phyloP scores from a whole-genome alignment of 495 filamentous ascomycete species.

The Podospora pseudocomata region DNA sequence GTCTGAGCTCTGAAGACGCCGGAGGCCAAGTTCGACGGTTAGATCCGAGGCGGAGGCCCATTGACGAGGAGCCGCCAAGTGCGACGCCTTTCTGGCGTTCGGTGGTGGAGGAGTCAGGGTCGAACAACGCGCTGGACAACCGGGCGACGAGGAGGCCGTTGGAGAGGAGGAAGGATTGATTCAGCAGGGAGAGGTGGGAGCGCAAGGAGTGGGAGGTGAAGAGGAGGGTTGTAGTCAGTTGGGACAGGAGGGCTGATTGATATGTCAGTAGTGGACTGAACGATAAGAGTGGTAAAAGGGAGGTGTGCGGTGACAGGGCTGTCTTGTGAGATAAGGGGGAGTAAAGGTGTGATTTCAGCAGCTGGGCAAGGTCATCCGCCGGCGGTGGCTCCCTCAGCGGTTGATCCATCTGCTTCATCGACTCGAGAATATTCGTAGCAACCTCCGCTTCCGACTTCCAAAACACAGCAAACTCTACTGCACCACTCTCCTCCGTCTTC shows the following conservation, averaged over 20 bases:
- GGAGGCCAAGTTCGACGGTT: conserved; percentile 76
- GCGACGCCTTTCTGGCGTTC: conserved; percentile 66
- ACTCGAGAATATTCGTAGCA: conserved; percentile 46
- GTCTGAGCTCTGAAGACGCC: conserved; percentile 82
- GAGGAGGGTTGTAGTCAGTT: conserved; percentile 70
- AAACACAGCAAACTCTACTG: conserved; percentile 41
- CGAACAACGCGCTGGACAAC: conserved; percentile 80
- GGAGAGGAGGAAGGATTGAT: conserved; percentile 75
- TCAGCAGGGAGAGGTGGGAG: conserved; percentile 73
- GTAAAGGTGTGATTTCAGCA: conserved; percentile 25
- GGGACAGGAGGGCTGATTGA: conserved; percentile 74
- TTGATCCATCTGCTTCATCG: conserved; percentile 45
- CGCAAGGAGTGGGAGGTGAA: conserved; percentile 70
- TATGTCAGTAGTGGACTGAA: conserved; percentile 68
- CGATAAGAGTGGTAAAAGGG: conserved; percentile 67
- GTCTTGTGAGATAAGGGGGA: conserved; percentile 1
- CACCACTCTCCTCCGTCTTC: not conserved
- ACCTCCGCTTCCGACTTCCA: conserved; percentile 50
- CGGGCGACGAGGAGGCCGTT: conserved; percentile 78
- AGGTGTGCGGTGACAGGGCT: conserved; percentile 64
- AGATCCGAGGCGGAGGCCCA: conserved; percentile 75
- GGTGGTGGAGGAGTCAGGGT: conserved; percentile 74
- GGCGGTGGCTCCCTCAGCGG: conserved; percentile 23
- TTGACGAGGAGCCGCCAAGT: conserved; percentile 59
- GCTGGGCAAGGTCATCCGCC: conserved; percentile 32